These are phyloP conservation scores for Eutreptiella sp. DNA, from an alignment of 208 protist species.

Conservation along the genomic window DNA sequence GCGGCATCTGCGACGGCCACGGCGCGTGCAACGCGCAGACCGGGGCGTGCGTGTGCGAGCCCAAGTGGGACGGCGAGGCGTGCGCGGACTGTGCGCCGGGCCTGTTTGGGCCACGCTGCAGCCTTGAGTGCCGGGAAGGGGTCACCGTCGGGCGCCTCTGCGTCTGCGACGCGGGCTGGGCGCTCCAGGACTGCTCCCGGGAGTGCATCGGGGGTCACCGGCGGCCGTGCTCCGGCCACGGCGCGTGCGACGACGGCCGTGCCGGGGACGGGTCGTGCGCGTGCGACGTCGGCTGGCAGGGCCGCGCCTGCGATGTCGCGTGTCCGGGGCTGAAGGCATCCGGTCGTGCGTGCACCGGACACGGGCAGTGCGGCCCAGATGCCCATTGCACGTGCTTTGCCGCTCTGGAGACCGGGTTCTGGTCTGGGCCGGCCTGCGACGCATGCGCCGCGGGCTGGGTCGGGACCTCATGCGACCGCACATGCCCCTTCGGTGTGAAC, in stretches of 20 bases:
- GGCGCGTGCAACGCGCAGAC: conserved; percentile 17
- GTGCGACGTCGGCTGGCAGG: background rate
- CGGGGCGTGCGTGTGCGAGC: conserved; percentile 10
- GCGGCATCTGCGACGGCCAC: conserved; percentile 26
- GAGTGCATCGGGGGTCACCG: conserved; percentile 5
- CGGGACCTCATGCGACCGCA: background rate
- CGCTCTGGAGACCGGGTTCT: background rate
- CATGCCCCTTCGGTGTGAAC: conserved; percentile 12
- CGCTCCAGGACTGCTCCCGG: background rate
- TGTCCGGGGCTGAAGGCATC: conserved; percentile 3
- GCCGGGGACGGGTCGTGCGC: background rate
- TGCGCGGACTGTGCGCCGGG: conserved; percentile 41
- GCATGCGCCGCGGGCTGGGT: background rate
- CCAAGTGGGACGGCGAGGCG: background rate
- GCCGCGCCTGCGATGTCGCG: background rate
- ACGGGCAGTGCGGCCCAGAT: background rate
- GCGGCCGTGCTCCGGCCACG: background rate
- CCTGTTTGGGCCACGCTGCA: conserved; percentile 42
- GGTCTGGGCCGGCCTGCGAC: conserved; percentile 4
- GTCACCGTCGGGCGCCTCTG: too few relatives aligned
- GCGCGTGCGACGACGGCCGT: background rate
- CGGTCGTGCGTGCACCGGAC: conserved; percentile 4
- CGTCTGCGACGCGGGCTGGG: conserved; percentile 7
- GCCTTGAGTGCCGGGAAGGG: conserved; percentile 21
- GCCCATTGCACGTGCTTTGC: conserved; percentile 6